Evolutionary conservation across 257 asterid genomes (phyloP).

Genomic region (Solanum tarijense): DNA sequence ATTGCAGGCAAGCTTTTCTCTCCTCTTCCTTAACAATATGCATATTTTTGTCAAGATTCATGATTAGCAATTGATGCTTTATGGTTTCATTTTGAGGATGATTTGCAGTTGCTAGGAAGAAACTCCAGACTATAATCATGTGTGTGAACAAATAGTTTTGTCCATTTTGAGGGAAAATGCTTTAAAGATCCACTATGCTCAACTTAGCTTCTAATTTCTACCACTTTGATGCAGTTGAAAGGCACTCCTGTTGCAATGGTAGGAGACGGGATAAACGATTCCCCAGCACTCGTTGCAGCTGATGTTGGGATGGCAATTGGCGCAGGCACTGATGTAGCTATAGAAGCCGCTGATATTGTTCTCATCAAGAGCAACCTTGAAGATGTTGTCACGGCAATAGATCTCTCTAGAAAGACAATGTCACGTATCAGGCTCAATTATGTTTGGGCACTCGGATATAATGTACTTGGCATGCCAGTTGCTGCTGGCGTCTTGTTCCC

Average conservation of each 20-base stretch:
- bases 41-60: background rate
- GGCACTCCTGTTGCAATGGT: conserved; percentile 82
- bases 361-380: conserved; percentile 81
- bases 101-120: background rate
- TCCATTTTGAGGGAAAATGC: background rate
- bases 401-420: conserved; percentile 84
- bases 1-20: conserved; percentile 54
- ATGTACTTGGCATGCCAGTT: conserved; percentile 77
- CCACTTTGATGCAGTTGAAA: conserved; percentile 43
- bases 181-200: background rate
- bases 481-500: conserved; percentile 88
- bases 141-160: background rate
- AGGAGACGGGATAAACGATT: conserved; percentile 91
- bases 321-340: conserved; percentile 91
- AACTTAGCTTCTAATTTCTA: background rate
- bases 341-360: conserved; percentile 91
- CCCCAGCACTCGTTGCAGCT: conserved; percentile 87
- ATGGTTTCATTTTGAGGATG: background rate
- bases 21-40: background rate
- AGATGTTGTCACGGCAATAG: conserved; percentile 80
- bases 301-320: conserved; percentile 98
- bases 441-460: conserved; percentile 90
- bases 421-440: conserved; percentile 66
- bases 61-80: background rate
- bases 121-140: background rate